Base-by-base conservation (phyloP, 805 yeast species). In the Tetrapisispora arboricola region DNA sequence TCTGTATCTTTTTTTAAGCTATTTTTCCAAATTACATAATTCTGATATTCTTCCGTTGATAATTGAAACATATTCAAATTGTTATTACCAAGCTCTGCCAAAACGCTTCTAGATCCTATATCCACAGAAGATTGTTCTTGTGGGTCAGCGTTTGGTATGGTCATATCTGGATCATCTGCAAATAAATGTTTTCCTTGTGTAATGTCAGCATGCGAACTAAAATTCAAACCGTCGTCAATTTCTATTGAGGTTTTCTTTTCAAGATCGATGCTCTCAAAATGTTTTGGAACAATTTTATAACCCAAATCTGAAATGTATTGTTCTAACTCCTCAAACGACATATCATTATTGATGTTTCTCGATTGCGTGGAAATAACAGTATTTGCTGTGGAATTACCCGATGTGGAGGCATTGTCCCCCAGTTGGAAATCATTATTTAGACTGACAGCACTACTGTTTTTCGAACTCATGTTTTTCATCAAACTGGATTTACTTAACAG, bases 261-360 rank as follows among this genome's bases (percentile, higher is more conserved):
- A 25, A 10, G 13, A 6, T 11, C 4, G 10, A 30, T 18, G 10
- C 33, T 36, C 21, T 40, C 32, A 15, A 17, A 6, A 22, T n/a
- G 21, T 2, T 24, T 15, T 3, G 47, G 29, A 15, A 53, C 48
- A 19, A 55, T 17, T 9, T 18, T 35, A 36, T 43, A 49, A 8
- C 58, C 57, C 6, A 46, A 17, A 2, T 13, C 15, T 15, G 32
- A 40, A 11, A 53, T 55, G 5, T 24, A 35, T 19, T 40, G 34
- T 25, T 38, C 35, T 8, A 55, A 36, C 1, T 40, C 40, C 2
- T 47, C 44, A 9, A 46, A 31, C 12, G 41, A 34, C 5, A 41
- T 18, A 10, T 34, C n/a, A 6, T 24, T 9, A 17, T 16, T 4
- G 20, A 28, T 37, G 2, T 39, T 39, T 24, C 15, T 31, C 11